Percentiles rank a stretch among this genome's conserved stretches.
These are phyloP conservation scores for Pseudogymnoascus sp. DNA, from an alignment of 2,329 filamentous ascomycete species.

Conservation along the genomic window DNA sequence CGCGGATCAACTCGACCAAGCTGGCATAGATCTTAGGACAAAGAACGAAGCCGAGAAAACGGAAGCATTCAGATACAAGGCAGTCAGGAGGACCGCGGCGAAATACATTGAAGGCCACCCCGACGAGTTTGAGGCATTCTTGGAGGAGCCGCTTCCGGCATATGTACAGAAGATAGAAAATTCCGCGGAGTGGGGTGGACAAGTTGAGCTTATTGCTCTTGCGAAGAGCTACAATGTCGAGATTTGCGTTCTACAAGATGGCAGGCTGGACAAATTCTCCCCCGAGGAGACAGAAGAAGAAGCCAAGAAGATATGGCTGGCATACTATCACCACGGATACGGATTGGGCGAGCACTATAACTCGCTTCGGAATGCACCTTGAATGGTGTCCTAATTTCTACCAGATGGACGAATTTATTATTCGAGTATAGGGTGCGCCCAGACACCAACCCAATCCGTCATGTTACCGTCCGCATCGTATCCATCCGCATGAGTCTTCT, in stretches of 20 bases:
- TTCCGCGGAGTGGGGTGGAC: slow-evolving; percentile 93
- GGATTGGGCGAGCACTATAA: slow-evolving; percentile 97
- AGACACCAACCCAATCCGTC: slow-evolving; percentile 48
- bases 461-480: slow-evolving; percentile 39
- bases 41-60: slow-evolving; percentile 24
- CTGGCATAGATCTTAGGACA: slow-evolving; percentile 38
- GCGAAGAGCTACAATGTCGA: slow-evolving; percentile 71
- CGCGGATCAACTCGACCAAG: slow-evolving; percentile 67
- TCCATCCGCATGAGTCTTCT: slow-evolving; percentile 42
- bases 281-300: slow-evolving; percentile 39
- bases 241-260: slow-evolving; percentile 82
- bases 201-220: slow-evolving; percentile 81
- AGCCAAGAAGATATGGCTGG: slow-evolving; percentile 65
- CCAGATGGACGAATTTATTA: not conserved
- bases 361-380: slow-evolving; percentile 52
- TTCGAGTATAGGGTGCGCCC: slow-evolving; percentile 31
- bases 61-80: slow-evolving; percentile 49
- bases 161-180: slow-evolving; percentile 74
- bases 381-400: slow-evolving; percentile 13
- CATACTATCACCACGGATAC: slow-evolving; percentile 91
- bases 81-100: slow-evolving; percentile 64
- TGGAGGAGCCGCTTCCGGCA: slow-evolving; percentile 68
- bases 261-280: slow-evolving; percentile 68
- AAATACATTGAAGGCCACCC: slow-evolving; percentile 66
- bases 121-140: slow-evolving; percentile 78